phyloP scores from a whole-genome alignment of 495 filamentous ascomycete species.

The Xylaria castorea region DNA sequence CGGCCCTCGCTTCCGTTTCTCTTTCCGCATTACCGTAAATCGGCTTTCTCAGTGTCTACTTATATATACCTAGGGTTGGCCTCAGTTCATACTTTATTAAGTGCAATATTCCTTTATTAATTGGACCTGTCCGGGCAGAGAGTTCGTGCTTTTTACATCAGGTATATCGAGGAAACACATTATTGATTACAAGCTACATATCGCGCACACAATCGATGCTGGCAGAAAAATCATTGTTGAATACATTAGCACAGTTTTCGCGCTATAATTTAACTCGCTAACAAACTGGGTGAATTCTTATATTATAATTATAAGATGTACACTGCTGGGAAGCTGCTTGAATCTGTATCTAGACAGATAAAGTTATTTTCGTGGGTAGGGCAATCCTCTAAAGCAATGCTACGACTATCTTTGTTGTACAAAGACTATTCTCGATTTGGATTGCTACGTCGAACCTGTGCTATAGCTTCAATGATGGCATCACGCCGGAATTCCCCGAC shows the following conservation, averaged over 20 bases:
- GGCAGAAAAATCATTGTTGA: neutral
- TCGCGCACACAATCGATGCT: neutral
- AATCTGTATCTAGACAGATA: slow-evolving; percentile 8
- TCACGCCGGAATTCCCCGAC: neutral
- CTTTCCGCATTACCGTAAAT: neutral
- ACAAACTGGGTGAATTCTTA: neutral
- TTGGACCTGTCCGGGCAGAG: neutral
- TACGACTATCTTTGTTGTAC: slow-evolving; percentile 13
- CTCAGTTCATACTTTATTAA: too few relatives aligned
- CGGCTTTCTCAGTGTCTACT: too few relatives aligned
- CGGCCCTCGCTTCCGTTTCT: neutral
- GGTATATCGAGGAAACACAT: neutral
- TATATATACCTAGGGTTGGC: too few relatives aligned
- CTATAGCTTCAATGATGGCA: slow-evolving; percentile 15
- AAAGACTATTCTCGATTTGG: slow-evolving; percentile 18
- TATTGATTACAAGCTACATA: neutral
- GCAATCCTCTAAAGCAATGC: slow-evolving; percentile 10
- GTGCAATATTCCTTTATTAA: too few relatives aligned
- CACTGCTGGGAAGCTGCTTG: neutral
- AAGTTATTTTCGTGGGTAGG: slow-evolving; percentile 11
- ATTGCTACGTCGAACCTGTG: slow-evolving; percentile 5
- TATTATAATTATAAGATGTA: neutral
- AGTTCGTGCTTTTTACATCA: neutral
- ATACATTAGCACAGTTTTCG: neutral
- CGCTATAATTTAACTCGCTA: neutral